These are phyloP conservation scores for Rubroboletus pulcherrimus DNA, from an alignment of 768 basidiomycete species.

Conservation along the genomic window DNA sequence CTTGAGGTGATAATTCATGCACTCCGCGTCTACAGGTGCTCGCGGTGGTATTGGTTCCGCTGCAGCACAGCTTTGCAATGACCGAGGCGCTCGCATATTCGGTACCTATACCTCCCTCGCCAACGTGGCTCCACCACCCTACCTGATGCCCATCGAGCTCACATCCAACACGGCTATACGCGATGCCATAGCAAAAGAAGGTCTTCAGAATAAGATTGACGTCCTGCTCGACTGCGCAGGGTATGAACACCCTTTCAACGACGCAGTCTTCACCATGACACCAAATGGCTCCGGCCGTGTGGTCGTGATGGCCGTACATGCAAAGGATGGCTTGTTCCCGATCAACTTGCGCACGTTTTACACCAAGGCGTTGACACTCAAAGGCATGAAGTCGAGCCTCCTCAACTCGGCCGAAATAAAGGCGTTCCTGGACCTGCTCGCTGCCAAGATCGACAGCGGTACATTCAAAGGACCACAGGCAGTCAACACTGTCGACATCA, in stretches of 20 bases:
- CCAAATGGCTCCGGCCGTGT: slow-evolving; percentile 31
- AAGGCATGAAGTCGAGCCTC: slow-evolving; percentile 30
- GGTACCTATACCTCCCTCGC: slow-evolving; percentile 34
- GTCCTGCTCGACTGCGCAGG: slow-evolving; percentile 34
- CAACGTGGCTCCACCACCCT: slow-evolving; percentile 21
- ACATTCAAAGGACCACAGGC: slow-evolving; percentile 25
- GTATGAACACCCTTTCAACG: slow-evolving; percentile 32
- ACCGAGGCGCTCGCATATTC: slow-evolving; percentile 31
- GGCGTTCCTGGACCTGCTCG: slow-evolving; percentile 26
- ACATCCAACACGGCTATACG: slow-evolving; percentile 30
- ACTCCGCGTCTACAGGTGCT: slow-evolving; percentile 22
- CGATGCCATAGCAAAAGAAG: slow-evolving; percentile 24
- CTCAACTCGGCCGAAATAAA: slow-evolving; percentile 23
- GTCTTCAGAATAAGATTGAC: slow-evolving; percentile 30
- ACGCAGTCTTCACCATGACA: slow-evolving; percentile 33
- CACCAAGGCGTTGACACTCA: slow-evolving; percentile 29
- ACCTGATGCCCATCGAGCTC: slow-evolving; percentile 32
- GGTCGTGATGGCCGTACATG: slow-evolving; percentile 34
- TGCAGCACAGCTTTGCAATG: slow-evolving; percentile 31
- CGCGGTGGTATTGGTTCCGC: slow-evolving; percentile 35
- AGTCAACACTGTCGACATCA: slow-evolving; percentile 22
- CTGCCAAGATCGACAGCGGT: slow-evolving; percentile 30
- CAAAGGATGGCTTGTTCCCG: slow-evolving; percentile 30
- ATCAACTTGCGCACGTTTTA: slow-evolving; percentile 32
- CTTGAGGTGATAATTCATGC: not conserved